Evolutionary conservation across 495 filamentous ascomycete species (phyloP).

Genomic region (Aspergillus steynii): DNA sequence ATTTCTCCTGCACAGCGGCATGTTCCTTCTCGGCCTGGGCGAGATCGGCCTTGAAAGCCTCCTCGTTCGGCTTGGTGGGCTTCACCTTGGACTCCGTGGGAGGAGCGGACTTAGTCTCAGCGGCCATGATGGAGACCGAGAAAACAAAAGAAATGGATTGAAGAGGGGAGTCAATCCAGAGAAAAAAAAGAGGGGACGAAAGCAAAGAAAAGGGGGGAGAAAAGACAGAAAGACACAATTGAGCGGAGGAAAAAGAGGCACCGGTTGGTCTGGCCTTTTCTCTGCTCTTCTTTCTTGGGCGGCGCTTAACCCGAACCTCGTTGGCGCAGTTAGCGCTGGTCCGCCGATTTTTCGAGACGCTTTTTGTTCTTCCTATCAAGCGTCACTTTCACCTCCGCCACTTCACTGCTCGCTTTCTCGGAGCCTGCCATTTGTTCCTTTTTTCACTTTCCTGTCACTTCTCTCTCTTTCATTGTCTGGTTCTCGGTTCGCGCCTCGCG

Average conservation of each 20-base stretch:
- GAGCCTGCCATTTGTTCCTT: slow-evolving; percentile 10
- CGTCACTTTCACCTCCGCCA: not conserved
- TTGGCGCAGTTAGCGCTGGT: slow-evolving; percentile 31
- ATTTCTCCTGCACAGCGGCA: slow-evolving; percentile 65
- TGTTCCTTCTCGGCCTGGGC: slow-evolving; percentile 82
- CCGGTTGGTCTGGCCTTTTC: slow-evolving; percentile 24
- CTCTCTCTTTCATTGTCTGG: not conserved
- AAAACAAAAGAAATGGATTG: slow-evolving; percentile 15
- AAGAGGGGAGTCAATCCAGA: slow-evolving; percentile 15
- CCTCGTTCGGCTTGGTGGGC: slow-evolving; percentile 58
- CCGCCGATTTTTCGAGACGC: slow-evolving; percentile 23
- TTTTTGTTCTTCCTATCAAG: not conserved
- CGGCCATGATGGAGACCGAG: slow-evolving; percentile 33
- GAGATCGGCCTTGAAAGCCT: slow-evolving; percentile 61
- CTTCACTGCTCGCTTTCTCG: slow-evolving; percentile 6
- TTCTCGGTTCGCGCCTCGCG: slow-evolving; percentile 14
- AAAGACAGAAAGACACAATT: slow-evolving; percentile 10
- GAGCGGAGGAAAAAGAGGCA: slow-evolving; percentile 15
- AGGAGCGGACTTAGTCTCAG: slow-evolving; percentile 37
- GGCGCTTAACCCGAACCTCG: slow-evolving; percentile 22
- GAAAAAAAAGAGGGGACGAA: slow-evolving; percentile 9
- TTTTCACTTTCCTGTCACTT: slow-evolving; percentile 9
- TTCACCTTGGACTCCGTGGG: slow-evolving; percentile 49
- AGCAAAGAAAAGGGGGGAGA: slow-evolving; percentile 3
- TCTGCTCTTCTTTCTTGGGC: slow-evolving; percentile 13